phyloP scores from a whole-genome alignment of 148 eudicot genomes.

The Silene latifolia region DNA sequence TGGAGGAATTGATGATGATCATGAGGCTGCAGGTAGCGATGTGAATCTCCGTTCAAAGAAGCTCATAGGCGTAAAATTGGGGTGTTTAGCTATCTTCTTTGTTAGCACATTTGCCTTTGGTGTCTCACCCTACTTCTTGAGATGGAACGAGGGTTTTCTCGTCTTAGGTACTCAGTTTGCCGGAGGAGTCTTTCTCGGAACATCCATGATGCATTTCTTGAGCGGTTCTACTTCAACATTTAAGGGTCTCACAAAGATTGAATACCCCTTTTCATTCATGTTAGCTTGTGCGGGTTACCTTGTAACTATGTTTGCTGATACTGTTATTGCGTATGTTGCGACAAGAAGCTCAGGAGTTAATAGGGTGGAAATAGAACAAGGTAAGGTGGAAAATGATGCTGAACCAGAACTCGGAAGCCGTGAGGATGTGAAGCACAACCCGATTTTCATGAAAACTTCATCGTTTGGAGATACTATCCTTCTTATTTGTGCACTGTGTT shows the following conservation, averaged over 20 bases:
- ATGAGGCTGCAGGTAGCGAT: background rate
- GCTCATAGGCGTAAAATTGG: constrained; percentile 54
- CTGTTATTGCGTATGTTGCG: constrained; percentile 29
- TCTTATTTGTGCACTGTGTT: constrained; percentile 67
- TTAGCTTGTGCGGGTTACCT: constrained; percentile 60
- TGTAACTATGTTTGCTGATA: constrained; percentile 66
- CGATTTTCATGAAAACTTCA: constrained; percentile 38
- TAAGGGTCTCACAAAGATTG: constrained; percentile 32
- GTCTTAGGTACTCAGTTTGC: constrained; percentile 76
- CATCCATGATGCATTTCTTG: constrained; percentile 64
- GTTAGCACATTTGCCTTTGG: constrained; percentile 63
- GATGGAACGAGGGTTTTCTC: constrained; percentile 66
- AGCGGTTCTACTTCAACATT: constrained; percentile 46
- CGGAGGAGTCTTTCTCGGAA: constrained; percentile 67
- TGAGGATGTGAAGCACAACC: constrained; percentile 16
- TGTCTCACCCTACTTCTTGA: constrained; percentile 58
- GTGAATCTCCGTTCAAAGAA: constrained; percentile 30
- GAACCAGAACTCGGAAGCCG: background rate
- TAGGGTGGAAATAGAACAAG: constrained; percentile 32
- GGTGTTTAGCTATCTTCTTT: constrained; percentile 60
- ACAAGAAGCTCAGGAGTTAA: constrained; percentile 20
- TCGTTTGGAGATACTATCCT: constrained; percentile 61
- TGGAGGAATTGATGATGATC: constrained; percentile 33
- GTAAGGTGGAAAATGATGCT: background rate
- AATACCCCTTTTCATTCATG: constrained; percentile 71